Conservation (phyloP, 2,329 filamentous ascomycete species). For the Leptographium wingfieldii region DNA sequence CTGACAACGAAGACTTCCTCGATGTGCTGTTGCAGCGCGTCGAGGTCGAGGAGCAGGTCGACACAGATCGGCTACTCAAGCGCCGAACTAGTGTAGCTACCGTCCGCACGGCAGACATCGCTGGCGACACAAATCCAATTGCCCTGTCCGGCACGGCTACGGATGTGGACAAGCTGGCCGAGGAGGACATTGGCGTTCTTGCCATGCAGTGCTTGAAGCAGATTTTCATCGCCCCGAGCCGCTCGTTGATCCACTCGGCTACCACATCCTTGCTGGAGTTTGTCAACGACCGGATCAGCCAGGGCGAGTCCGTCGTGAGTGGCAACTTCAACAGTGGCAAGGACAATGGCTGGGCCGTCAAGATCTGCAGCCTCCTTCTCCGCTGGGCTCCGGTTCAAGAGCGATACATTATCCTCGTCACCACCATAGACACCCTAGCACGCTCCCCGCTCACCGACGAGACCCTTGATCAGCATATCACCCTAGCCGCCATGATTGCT, state of each 20-base stretch:
- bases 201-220: slow-evolving; percentile 78
- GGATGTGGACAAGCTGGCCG: slow-evolving; percentile 79
- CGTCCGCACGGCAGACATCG: slow-evolving; percentile 56
- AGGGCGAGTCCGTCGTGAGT: slow-evolving; percentile 41
- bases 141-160: slow-evolving; percentile 70
- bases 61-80: slow-evolving; percentile 48
- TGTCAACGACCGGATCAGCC: slow-evolving; percentile 46
- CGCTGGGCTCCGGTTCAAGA: slow-evolving; percentile 90
- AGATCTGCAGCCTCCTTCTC: slow-evolving; percentile 66
- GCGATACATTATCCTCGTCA: slow-evolving; percentile 79
- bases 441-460: slow-evolving; percentile 56
- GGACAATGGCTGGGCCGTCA: slow-evolving; percentile 64
- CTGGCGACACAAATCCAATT: slow-evolving; percentile 50
- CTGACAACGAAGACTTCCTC: slow-evolving; percentile 57
- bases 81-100: slow-evolving; percentile 71
- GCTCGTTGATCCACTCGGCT: slow-evolving; percentile 67
- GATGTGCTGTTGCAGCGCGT: slow-evolving; percentile 54
- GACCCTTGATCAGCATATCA: slow-evolving; percentile 59
- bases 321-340: slow-evolving; percentile 24
- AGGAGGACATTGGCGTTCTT: slow-evolving; percentile 75
- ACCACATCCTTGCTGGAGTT: slow-evolving; percentile 65
- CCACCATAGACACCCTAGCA: slow-evolving; percentile 64
- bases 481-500: slow-evolving; percentile 65
- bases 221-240: slow-evolving; percentile 72
- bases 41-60: slow-evolving; percentile 54